Evolutionary conservation across 2,329 filamentous ascomycete species (phyloP), one percentile per base, ranked within the genome.

Genomic region (Akanthomyces uredinophilus): DNA sequence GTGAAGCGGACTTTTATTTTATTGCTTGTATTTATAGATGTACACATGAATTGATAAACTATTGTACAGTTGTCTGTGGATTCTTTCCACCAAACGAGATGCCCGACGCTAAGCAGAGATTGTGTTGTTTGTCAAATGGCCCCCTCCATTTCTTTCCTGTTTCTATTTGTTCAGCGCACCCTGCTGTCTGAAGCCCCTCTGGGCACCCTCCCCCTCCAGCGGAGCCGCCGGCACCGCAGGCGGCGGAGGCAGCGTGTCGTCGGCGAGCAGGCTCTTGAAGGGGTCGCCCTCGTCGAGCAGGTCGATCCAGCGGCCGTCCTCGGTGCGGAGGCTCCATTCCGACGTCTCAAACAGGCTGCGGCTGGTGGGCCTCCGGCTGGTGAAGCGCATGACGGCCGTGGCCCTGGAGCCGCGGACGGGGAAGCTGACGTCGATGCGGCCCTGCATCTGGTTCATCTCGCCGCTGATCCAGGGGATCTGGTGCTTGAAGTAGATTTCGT

Each of bases 401-500:
- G 77, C 79, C 72, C 82, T 87, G 35, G 86, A 91, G 46, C 95
- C 95, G 77, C 90, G 91, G 32, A 99, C 95, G 77, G 85, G 83
- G 75, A 96, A 98, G 61, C 78, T 79, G 63, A 99, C 91, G 80
- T 98, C 83, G 73, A 99, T 96, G 69, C 86, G 82, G 27, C 95
- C 95, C 76, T 94, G 92, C 73, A 98, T 77, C 80, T 96, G 94
- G 78, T 97, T 96, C 83, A 99, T 90, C 79, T 92, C 87, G 64
- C 91, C 91, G 69, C 83, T 81, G 70, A 95, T 93, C 90, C 90
- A 94, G 50, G 91, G 91, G 71, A 94, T 89, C 75, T 88, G 84
- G 71, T 85, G 82, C 67, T 84, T 83, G 76, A 93, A 94, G 76
- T 92, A 92, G 70, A 95, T 88, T 77, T 94, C 88, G 75, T 97